Evolutionary conservation across 805 yeast species (phyloP).

Genomic region (Wickerhamomyces ciferrii): DNA sequence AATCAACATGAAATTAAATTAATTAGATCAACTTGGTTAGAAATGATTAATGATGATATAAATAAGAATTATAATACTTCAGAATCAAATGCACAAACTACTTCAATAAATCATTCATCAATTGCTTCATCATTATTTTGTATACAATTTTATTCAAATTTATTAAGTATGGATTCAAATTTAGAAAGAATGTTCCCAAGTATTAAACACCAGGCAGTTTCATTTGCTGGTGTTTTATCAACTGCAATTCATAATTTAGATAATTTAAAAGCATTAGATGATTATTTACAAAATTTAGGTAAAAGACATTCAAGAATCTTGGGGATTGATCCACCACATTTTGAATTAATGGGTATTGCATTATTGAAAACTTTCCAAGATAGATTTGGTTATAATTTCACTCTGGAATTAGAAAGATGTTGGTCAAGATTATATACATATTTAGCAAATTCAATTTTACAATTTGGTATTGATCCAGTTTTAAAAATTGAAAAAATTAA

Average conservation of each 20-base stretch:
- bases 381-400: conserved; percentile 47
- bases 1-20: conserved; percentile 26
- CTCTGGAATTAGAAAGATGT: conserved; percentile 56
- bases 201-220: conserved; percentile 70
- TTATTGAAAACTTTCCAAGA: conserved; percentile 63
- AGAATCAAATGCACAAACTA: conserved; percentile 1
- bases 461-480: conserved; percentile 38
- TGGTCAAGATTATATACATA: conserved; percentile 71
- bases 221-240: conserved; percentile 75
- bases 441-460: conserved; percentile 61
- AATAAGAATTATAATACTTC: conserved; percentile 4
- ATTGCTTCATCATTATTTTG: conserved; percentile 62
- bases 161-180: conserved; percentile 53
- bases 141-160: conserved; percentile 68
- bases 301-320: conserved; percentile 72
- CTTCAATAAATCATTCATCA: conserved; percentile 17
- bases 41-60: conserved; percentile 30
- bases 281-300: conserved; percentile 57
- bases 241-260: conserved; percentile 63
- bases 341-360: conserved; percentile 71
- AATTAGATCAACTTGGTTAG: conserved; percentile 31
- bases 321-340: conserved; percentile 65
- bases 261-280: conserved; percentile 50
- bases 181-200: conserved; percentile 68
- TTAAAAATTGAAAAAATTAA: conserved; percentile 25